phyloP scores from a whole-genome alignment of 169 alveolate genomes.

The Eimeria tenella region DNA sequence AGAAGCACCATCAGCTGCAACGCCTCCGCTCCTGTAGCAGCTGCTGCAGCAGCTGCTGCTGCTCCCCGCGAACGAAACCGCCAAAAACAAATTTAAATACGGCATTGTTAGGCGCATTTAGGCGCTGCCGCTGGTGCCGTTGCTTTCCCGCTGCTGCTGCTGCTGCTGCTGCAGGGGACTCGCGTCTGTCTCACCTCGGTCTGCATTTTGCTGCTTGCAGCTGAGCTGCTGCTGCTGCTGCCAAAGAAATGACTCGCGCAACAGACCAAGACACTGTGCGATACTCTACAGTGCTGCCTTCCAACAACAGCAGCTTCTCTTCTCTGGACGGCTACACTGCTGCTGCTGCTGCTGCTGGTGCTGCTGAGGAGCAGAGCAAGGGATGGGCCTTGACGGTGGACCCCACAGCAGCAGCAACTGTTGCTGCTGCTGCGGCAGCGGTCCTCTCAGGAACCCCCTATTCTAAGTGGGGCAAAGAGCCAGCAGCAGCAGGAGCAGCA shows the following conservation, averaged over 20 bases:
- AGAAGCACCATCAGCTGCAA: conserved; percentile 12
- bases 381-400: neutral
- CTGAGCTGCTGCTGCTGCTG: conserved; percentile 21
- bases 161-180: conserved; percentile 38
- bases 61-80: too few species aligned
- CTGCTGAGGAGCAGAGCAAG: neutral
- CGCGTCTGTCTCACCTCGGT: neutral
- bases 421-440: conserved; percentile 34
- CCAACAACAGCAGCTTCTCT: conserved; percentile 20
- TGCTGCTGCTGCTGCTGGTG: conserved; percentile 31
- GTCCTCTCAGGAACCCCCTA: conserved; percentile 4
- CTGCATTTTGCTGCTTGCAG: neutral
- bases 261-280: neutral
- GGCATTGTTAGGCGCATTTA: too few species aligned
- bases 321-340: neutral
- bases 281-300: neutral
- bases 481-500: neutral
- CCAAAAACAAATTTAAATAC: too few species aligned
- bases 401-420: neutral
- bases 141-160: neutral
- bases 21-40: conserved; percentile 30
- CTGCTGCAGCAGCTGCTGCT: conserved; percentile 19
- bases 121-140: too few species aligned
- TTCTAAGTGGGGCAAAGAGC: conserved; percentile 6
- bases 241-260: conserved; percentile 3